Base-by-base conservation (phyloP, 208 protist species). In the Kentomonas sorsogonicus region DNA sequence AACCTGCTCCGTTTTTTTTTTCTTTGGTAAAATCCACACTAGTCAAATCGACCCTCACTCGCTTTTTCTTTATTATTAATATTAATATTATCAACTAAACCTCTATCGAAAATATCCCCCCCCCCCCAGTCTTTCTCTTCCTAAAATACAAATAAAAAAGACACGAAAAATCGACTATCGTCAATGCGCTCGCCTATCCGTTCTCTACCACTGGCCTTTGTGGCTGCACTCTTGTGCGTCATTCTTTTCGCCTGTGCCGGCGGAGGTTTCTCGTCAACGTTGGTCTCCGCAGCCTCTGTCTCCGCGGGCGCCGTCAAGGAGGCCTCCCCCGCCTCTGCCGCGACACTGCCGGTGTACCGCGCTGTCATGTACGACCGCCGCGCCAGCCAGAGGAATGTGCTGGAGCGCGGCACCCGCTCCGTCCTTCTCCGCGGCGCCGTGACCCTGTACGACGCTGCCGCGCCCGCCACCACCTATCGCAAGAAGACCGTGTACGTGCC, bases 351-450 rank as follows among this genome's bases (percentile, higher is more conserved):
- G 26, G 74, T 87, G 0, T n/a, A 77, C 44, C 76, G 71, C 34
- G 81, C 66, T 31, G 77, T 89, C 52, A 64, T 72, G 52, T 89
- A 83, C 57, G 57, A 80, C 23, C 77, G 85, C 27, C 67, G 56
- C 3, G 34, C 61, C 15, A 46, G 60, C 22, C 41, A 39, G 23
- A 29, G 60, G 1, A 43, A 65, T 27, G 65, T 57, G 15, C 20
- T 16, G 2, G 51, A 50, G 11, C 79, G 70, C 51, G 81, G 81
- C 40, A 81, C 77, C 27, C 71, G 76, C 33, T 33, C 51, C 13
- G 67, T 72, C 15, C 64, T 91, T 16, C 69, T 91, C 38, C 79
- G 80, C 1, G 84, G 84, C 10, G 56, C 65, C 20, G 54, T 89
- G 31, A 46, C 60, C 13, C 56, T 50, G 10, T 89, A 80, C 63